Percentiles rank a stretch among this genome's conserved stretches.
These are phyloP conservation scores for Teunomyces pallodes DNA, from an alignment of 805 yeast species.

Conservation along the genomic window DNA sequence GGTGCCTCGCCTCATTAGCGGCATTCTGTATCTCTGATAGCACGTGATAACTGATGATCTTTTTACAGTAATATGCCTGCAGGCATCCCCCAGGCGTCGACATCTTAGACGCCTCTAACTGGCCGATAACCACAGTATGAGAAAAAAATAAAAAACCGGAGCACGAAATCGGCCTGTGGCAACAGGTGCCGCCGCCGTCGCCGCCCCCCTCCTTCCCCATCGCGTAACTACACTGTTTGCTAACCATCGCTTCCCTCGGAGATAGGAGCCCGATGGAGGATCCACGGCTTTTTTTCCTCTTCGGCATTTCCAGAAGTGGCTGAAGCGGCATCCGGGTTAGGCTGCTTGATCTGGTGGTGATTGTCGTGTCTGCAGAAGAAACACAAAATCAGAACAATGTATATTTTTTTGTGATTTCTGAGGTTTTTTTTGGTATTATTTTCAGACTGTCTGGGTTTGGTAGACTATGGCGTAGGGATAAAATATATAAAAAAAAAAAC, in stretches of 20 bases:
- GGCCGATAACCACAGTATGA: not conserved
- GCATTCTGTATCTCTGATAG: not conserved
- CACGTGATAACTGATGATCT: slow-evolving; percentile 1
- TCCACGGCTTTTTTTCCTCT: not conserved
- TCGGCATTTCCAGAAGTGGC: not conserved
- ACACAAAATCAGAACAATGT: not conserved
- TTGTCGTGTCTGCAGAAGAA: not conserved
- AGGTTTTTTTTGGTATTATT: not conserved
- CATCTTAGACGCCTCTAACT: not conserved
- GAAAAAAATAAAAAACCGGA: not conserved
- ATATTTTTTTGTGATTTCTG: not conserved
- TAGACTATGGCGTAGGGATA: not conserved
- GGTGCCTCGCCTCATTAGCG: not conserved
- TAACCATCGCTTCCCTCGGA: too few relatives aligned
- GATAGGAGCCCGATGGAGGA: not conserved
- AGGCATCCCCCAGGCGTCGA: not conserved
- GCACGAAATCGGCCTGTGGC: not conserved
- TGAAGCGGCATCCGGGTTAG: not conserved
- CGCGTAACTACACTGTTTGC: too few relatives aligned
- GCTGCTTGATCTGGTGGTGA: not conserved
- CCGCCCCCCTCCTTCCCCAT: too few relatives aligned
- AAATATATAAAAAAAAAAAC: not conserved
- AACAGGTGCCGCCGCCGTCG: too few relatives aligned
- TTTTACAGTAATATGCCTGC: not conserved
- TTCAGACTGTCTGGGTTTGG: not conserved